Conservation (phyloP, 305 asterid genomes). For the Rubia occidens region DNA sequence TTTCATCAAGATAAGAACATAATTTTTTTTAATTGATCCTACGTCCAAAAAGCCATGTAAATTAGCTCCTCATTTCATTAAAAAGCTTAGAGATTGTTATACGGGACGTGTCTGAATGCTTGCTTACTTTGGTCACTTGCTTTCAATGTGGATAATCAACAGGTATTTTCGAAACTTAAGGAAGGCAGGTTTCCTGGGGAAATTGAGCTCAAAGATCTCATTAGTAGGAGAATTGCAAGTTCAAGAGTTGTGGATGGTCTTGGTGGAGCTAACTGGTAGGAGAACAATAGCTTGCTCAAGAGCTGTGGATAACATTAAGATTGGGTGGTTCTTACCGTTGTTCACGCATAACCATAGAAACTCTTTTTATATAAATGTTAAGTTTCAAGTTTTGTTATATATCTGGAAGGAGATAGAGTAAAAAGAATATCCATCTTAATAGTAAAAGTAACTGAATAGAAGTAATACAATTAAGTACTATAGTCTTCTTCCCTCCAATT, state of each 20-base stretch:
- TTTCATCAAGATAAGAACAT: background rate
- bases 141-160: conserved; percentile 16
- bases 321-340: background rate
- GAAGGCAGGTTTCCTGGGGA: conserved; percentile 77
- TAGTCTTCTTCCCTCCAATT: too few relatives aligned
- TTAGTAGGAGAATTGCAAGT: conserved; percentile 47
- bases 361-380: too few relatives aligned
- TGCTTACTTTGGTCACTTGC: conserved; percentile 6
- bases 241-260: conserved; percentile 48
- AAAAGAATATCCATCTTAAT: conserved; percentile 10
- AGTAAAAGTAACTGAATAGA: conserved; percentile 14
- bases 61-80: background rate
- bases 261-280: conserved; percentile 29
- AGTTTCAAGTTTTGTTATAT: background rate
- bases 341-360: background rate
- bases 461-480: too few relatives aligned
- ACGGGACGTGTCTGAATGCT: background rate
- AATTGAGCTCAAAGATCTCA: conserved; percentile 75
- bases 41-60: background rate
- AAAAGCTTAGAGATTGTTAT: background rate
- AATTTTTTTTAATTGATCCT: background rate
- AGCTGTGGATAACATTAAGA: background rate
- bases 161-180: conserved; percentile 76
- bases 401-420: too few relatives aligned
- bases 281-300: background rate